Evolutionary conservation across 148 eudicot genomes (phyloP), one percentile per base, ranked within the genome.

Genomic region (Selenicereus undatus): DNA sequence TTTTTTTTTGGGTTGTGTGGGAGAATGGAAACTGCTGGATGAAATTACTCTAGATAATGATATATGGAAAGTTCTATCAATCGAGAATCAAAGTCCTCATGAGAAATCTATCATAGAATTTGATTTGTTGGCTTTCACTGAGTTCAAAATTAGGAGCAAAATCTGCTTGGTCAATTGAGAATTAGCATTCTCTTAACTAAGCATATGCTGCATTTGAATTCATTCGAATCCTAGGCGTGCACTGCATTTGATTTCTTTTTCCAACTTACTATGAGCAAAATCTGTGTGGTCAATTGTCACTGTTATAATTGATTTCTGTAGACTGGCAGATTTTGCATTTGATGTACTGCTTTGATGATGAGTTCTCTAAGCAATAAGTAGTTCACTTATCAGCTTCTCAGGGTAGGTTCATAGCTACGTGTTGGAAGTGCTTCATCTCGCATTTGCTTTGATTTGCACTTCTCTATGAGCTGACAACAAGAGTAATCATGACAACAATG

Each of bases 401-500:
- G 6, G 62, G n/a, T 21, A 56, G 62, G n/a, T 56, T 56, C 62
- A 56, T 18, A 56, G n/a, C 62, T 18, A 18, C 7, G 17, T 21
- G 0, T 56, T 56, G 62, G 62, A 20, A 3, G 48, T 35, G 74
- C 74, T 20, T 21, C 11, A 71, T 39, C 17, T 43, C 43, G 68
- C 58, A 74, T 2, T 27, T 21, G 73, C 65, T 4, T 80, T 73
- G 77, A 73, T 43, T 73, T 18, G 13, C 29, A 39, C 30, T 22
- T 54, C 32, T 36, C n/a, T 32, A 5, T 50, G 74, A 73, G 78
- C 27, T 35, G 11, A 35, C 77, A 65, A 11, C 30, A 24, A 22
- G 43, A 69, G 71, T 14, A 56, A 58, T 22, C 8, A 95, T 95
- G 98, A 91, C 94, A 29, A 91, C 97, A 29, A 78, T 91, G 73